Evolutionary conservation across 768 basidiomycete species (phyloP).

Genomic region (Asterophora parasitica): DNA sequence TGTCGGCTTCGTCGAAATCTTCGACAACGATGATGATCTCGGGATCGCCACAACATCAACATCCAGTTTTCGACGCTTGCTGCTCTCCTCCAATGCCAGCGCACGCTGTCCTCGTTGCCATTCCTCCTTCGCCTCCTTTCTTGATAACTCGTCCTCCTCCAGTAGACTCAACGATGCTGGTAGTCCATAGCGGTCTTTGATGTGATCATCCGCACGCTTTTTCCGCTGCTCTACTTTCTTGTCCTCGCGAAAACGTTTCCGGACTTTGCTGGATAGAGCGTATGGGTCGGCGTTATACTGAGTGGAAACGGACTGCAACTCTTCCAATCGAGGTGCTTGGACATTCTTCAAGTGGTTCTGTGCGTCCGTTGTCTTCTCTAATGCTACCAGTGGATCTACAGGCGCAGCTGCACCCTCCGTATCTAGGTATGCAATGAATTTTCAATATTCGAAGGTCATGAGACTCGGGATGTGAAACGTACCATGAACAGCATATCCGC

Average conservation of each 20-base stretch:
- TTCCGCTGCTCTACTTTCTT: slow-evolving; percentile 77
- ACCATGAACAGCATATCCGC: slow-evolving; percentile 89
- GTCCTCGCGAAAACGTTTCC: slow-evolving; percentile 80
- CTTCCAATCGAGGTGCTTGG: slow-evolving; percentile 76
- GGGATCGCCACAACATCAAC: slow-evolving; percentile 25
- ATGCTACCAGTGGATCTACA: slow-evolving; percentile 79
- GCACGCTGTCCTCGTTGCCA: slow-evolving; percentile 55
- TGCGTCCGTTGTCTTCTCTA: slow-evolving; percentile 85
- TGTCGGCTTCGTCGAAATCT: slow-evolving; percentile 8
- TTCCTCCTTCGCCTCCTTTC: slow-evolving; percentile 55
- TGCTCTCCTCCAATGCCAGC: slow-evolving; percentile 34
- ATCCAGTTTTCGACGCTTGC: slow-evolving; percentile 44
- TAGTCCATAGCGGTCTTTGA: slow-evolving; percentile 76
- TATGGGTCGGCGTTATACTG: slow-evolving; percentile 87
- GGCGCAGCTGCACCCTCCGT: slow-evolving; percentile 59
- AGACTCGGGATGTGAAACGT: slow-evolving; percentile 16
- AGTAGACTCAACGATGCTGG: slow-evolving; percentile 63
- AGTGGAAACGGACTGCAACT: slow-evolving; percentile 71
- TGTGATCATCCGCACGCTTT: slow-evolving; percentile 59
- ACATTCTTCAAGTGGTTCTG: slow-evolving; percentile 69
- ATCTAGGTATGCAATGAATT: slow-evolving; percentile 36
- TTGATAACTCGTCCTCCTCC: slow-evolving; percentile 57
- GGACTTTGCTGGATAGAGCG: slow-evolving; percentile 61
- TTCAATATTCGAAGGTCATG: background rate
- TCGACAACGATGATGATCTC: slow-evolving; percentile 12